These are phyloP conservation scores for Tetrapisispora iriomotensis DNA, from an alignment of 805 yeast genomes.

Conservation along the genomic window DNA sequence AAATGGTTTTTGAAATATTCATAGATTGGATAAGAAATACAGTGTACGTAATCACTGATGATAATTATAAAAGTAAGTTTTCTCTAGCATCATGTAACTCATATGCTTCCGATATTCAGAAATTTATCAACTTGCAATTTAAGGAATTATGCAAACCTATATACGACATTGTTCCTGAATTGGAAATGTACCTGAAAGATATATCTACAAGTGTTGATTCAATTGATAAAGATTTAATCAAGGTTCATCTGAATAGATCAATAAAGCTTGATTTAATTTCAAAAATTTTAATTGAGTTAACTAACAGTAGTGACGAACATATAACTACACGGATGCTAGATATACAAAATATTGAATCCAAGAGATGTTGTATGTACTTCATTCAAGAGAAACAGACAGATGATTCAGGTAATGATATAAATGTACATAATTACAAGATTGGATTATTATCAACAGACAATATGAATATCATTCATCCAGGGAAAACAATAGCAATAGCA, in stretches of 20 bases:
- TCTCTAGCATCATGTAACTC: background rate
- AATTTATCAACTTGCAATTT: background rate
- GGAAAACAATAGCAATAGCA: background rate
- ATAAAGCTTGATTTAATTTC: too few relatives aligned
- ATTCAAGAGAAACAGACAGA: background rate
- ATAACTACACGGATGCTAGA: background rate
- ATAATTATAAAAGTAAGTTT: conserved; percentile 1
- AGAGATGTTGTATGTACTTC: background rate
- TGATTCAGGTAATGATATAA: background rate
- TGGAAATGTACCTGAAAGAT: background rate
- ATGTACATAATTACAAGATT: background rate
- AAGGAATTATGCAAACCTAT: background rate
- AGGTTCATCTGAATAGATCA: background rate
- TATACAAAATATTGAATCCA: background rate
- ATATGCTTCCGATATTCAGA: background rate
- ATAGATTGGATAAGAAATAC: conserved; percentile 9
- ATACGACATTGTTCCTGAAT: background rate
- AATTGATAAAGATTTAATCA: background rate
- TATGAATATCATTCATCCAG: background rate
- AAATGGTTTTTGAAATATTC: conserved; percentile 7
- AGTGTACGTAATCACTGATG: background rate
- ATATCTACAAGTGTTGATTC: background rate
- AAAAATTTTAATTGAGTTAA: too few relatives aligned
- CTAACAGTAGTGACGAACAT: too few relatives aligned
- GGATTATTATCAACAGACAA: background rate